Percentiles rank a stretch among this genome's conserved stretches.
Evolutionary conservation across 768 basidiomycete genomes (phyloP).

Genomic region (Steccherinum ochraceum): DNA sequence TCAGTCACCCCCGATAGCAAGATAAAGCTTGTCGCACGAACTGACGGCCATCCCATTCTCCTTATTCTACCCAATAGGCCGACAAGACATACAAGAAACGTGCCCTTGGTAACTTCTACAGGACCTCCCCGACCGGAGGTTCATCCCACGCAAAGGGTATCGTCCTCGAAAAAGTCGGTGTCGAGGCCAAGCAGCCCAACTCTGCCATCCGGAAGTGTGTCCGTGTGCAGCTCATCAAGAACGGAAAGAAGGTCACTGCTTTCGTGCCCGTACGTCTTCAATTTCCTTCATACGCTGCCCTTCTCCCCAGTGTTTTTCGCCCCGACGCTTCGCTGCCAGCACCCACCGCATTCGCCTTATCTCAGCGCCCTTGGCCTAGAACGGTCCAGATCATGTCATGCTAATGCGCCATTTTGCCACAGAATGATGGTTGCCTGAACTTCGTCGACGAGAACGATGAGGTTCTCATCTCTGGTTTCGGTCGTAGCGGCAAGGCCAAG

Average conservation of each 20-base stretch:
- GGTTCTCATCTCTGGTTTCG: slow-evolving; percentile 99
- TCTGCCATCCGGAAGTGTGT: slow-evolving; percentile 99
- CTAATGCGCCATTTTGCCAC: not conserved
- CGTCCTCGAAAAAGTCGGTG: slow-evolving; percentile 99
- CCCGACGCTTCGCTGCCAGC: no score
- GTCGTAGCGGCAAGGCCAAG: slow-evolving; percentile 99
- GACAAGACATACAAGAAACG: slow-evolving; percentile 99
- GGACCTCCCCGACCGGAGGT: slow-evolving; percentile 98
- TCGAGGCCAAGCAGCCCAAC: slow-evolving; percentile 99
- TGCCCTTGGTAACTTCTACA: slow-evolving; percentile 98
- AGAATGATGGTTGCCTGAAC: slow-evolving; percentile 97
- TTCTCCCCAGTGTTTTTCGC: not conserved
- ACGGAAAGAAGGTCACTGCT: slow-evolving; percentile 99
- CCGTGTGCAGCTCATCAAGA: slow-evolving; percentile 99
- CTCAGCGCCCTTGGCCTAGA: not conserved
- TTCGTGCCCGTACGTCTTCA: slow-evolving; percentile 84
- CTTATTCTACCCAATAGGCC: slow-evolving; percentile 50
- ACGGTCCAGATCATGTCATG: slow-evolving; percentile 10
- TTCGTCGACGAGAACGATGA: slow-evolving; percentile 99
- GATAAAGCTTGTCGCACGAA: no score
- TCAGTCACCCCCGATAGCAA: no score
- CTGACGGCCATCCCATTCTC: not conserved
- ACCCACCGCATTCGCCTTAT: no score
- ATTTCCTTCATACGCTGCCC: not conserved
- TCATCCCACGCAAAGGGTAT: slow-evolving; percentile 99